These are phyloP conservation scores for Aspergillus transmontanensis DNA, from an alignment of 2,329 filamentous ascomycete species.

Conservation along the genomic window DNA sequence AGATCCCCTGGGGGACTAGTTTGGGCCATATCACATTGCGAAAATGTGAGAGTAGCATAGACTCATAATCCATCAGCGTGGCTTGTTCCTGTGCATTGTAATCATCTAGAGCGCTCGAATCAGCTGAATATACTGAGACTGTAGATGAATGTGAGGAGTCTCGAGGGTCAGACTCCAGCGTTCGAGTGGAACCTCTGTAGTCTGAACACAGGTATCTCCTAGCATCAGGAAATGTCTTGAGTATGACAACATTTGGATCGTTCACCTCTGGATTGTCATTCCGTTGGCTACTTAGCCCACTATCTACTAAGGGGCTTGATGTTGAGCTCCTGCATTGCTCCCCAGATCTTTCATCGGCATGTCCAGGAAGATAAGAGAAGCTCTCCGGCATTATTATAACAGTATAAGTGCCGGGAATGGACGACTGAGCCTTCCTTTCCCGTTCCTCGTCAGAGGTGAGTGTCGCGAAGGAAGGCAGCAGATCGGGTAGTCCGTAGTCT, in stretches of 20 bases:
- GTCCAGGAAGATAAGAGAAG: constrained; percentile 56
- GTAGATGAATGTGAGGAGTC: constrained; percentile 30
- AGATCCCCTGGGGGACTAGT: constrained; percentile 32
- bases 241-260: constrained; percentile 54
- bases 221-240: constrained; percentile 54
- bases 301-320: constrained; percentile 30
- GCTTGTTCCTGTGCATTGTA: constrained; percentile 10
- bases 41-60: constrained; percentile 42
- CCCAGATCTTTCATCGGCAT: constrained; percentile 41
- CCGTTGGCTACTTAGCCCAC: constrained; percentile 31
- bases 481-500: constrained; percentile 42
- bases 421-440: constrained; percentile 57
- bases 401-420: constrained; percentile 57
- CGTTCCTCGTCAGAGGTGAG: constrained; percentile 61
- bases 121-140: constrained; percentile 25
- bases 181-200: constrained; percentile 33
- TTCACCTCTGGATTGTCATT: constrained; percentile 22
- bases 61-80: constrained; percentile 33
- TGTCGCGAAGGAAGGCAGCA: constrained; percentile 56
- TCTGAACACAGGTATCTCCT: constrained; percentile 35
- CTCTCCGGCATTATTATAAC: constrained; percentile 58
- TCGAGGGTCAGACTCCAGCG: constrained; percentile 38
- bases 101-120: constrained; percentile 27
- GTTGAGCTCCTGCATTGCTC: constrained; percentile 22
- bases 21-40: constrained; percentile 46